Evolutionary conservation across 2,329 filamentous ascomycete species (phyloP).

Genomic region (Fusarium goolgardi): DNA sequence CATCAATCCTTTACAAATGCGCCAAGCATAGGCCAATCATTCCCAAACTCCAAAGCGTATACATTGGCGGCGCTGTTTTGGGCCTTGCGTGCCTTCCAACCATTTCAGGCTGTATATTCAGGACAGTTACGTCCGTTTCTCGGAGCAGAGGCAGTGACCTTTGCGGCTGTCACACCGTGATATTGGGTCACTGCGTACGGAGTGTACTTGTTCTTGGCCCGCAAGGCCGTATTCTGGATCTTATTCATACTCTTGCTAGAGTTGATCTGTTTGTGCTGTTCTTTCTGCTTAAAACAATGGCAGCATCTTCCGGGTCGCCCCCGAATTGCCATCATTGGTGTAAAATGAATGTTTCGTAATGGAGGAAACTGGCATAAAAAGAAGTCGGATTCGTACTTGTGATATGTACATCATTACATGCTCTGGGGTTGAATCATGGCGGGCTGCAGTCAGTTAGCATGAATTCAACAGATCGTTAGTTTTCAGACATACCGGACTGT

Average conservation of each 20-base stretch:
- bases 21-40: conserved; percentile 31
- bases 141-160: conserved; percentile 41
- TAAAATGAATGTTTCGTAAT: conserved; percentile 41
- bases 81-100: conserved; percentile 40
- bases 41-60: conserved; percentile 38
- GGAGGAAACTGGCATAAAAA: conserved; percentile 35
- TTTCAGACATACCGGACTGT: conserved; percentile 83
- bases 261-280: conserved; percentile 37
- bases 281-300: conserved; percentile 33
- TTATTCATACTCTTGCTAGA: conserved; percentile 32
- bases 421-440: conserved; percentile 68
- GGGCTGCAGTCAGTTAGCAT: conserved; percentile 55
- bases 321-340: conserved; percentile 38
- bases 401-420: conserved; percentile 53
- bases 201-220: conserved; percentile 35
- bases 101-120: conserved; percentile 46
- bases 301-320: conserved; percentile 42
- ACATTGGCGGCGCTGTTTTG: conserved; percentile 31
- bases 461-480: not conserved
- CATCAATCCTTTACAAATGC: conserved; percentile 37
- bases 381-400: conserved; percentile 37
- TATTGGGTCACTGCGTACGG: conserved; percentile 38
- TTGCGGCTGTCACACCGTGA: conserved; percentile 50
- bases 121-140: conserved; percentile 48
- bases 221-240: conserved; percentile 30